Percentiles rank a stretch among this genome's conserved stretches.
These are phyloP conservation scores for Pyricularia sp. DNA, from an alignment of 2,329 filamentous ascomycete genomes.

Conservation along the genomic window DNA sequence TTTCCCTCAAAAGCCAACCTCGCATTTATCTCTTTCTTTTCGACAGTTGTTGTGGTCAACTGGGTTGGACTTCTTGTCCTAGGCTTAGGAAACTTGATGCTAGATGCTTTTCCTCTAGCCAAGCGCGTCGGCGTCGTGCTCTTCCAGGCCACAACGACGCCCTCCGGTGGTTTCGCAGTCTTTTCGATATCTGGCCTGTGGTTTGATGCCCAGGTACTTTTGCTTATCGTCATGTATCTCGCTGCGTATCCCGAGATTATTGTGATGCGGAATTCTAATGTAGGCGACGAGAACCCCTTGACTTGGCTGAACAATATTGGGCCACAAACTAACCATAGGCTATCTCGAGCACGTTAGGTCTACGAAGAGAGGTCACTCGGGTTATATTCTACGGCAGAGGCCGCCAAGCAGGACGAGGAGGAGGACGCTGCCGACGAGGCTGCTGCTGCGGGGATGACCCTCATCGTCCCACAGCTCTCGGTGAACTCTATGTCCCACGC, in stretches of 20 bases:
- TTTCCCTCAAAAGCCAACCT: conserved; percentile 56
- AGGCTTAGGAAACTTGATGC: conserved; percentile 49
- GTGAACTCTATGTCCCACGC: conserved; percentile 6
- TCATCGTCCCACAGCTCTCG: background rate
- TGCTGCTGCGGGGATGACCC: background rate
- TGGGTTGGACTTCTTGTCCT: conserved; percentile 59
- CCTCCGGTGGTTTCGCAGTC: conserved; percentile 59
- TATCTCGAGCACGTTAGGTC: background rate
- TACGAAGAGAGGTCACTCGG: conserved; percentile 48
- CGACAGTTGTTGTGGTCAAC: conserved; percentile 51
- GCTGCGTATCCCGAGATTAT: conserved; percentile 54
- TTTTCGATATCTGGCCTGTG: conserved; percentile 47
- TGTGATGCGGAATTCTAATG: conserved; percentile 59
- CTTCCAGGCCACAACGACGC: conserved; percentile 55
- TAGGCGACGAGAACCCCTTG: conserved; percentile 15
- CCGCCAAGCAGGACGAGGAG: conserved; percentile 7
- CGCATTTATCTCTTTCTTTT: conserved; percentile 53
- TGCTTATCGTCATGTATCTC: conserved; percentile 59
- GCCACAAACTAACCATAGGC: background rate
- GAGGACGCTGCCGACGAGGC: conserved; percentile 4
- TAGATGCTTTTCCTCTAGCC: conserved; percentile 40
- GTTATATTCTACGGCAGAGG: conserved; percentile 21
- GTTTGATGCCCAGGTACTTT: conserved; percentile 50
- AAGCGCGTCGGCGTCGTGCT: conserved; percentile 53
- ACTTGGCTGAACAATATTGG: background rate